Evolutionary conservation across 108 stramenopile genomes (phyloP).

Genomic region (Cyclotella atomus): DNA sequence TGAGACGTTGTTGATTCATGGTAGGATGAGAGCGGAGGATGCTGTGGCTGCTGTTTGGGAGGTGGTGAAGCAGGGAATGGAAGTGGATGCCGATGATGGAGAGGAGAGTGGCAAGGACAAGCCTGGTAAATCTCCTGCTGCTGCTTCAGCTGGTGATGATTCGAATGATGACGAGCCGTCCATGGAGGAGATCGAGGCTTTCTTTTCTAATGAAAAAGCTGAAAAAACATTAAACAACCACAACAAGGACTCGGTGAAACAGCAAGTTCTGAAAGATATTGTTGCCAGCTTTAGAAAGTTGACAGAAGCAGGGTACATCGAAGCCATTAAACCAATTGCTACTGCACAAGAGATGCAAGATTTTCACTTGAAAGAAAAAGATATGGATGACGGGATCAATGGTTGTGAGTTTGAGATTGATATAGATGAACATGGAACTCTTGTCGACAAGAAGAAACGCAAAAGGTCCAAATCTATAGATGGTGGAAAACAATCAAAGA

Average conservation of each 20-base stretch:
- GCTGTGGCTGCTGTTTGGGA: constrained; percentile 58
- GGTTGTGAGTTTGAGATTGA: constrained; percentile 56
- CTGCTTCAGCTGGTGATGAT: constrained; percentile 17
- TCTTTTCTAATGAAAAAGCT: constrained; percentile 1
- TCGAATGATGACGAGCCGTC: constrained; percentile 25
- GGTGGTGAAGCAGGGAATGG: constrained; percentile 14
- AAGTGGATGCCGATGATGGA: neutral
- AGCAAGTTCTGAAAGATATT: constrained; percentile 41
- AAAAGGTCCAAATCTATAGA: neutral
- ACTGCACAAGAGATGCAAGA: constrained; percentile 18
- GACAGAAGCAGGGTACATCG: constrained; percentile 63
- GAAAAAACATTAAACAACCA: neutral
- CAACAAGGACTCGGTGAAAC: neutral
- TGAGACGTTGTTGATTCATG: constrained; percentile 63
- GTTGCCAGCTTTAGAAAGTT: constrained; percentile 60
- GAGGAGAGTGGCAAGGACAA: constrained; percentile 12
- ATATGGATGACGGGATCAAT: constrained; percentile 44
- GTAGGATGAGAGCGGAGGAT: constrained; percentile 71
- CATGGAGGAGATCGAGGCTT: constrained; percentile 8
- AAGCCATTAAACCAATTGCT: constrained; percentile 53
- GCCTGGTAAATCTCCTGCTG: neutral
- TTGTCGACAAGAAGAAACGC: constrained; percentile 10
- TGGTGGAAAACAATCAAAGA: constrained; percentile 32
- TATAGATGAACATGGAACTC: constrained; percentile 30
- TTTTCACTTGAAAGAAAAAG: constrained; percentile 16